Evolutionary conservation across 805 yeast species (phyloP).

Genomic region (Candida palmyrensis): DNA sequence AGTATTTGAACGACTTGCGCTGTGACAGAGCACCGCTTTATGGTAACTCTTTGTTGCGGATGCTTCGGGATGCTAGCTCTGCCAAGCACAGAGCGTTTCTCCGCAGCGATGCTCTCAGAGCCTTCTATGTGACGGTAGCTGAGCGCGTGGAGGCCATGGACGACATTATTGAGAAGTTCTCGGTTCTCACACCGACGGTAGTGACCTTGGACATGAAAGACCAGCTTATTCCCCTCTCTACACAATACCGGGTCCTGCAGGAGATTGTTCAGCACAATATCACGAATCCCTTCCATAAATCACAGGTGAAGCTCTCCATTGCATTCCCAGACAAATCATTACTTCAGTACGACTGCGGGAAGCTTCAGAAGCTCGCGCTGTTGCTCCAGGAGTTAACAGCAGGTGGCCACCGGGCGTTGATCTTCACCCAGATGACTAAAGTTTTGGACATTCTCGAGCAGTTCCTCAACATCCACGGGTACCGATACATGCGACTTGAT

Average conservation of each 20-base stretch:
- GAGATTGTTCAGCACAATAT: slow-evolving; percentile 35
- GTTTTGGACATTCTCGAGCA: slow-evolving; percentile 91
- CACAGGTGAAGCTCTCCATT: slow-evolving; percentile 82
- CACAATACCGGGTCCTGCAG: slow-evolving; percentile 25
- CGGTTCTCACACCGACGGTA: slow-evolving; percentile 84
- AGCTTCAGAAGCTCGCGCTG: slow-evolving; percentile 77
- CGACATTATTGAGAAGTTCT: slow-evolving; percentile 63
- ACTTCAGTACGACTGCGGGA: slow-evolving; percentile 94
- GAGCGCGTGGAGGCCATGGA: slow-evolving; percentile 31
- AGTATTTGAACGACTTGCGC: slow-evolving; percentile 62
- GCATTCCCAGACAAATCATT: slow-evolving; percentile 95
- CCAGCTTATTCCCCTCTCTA: slow-evolving; percentile 37
- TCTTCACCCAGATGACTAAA: slow-evolving; percentile 97
- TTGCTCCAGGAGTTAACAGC: slow-evolving; percentile 73
- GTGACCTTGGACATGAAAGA: slow-evolving; percentile 71
- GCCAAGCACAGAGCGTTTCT: too few relatives aligned
- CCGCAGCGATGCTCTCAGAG: background rate
- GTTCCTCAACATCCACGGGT: slow-evolving; percentile 90
- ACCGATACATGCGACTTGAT: slow-evolving; percentile 89
- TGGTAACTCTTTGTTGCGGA: slow-evolving; percentile 52
- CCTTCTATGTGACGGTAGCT: slow-evolving; percentile 14
- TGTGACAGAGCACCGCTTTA: slow-evolving; percentile 63
- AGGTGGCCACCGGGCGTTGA: slow-evolving; percentile 88
- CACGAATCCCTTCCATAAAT: slow-evolving; percentile 60
- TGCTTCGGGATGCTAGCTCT: slow-evolving; percentile 7